Conservation (phyloP, 2,329 filamentous ascomycete genomes). For the Trichoderma oligosporum region DNA sequence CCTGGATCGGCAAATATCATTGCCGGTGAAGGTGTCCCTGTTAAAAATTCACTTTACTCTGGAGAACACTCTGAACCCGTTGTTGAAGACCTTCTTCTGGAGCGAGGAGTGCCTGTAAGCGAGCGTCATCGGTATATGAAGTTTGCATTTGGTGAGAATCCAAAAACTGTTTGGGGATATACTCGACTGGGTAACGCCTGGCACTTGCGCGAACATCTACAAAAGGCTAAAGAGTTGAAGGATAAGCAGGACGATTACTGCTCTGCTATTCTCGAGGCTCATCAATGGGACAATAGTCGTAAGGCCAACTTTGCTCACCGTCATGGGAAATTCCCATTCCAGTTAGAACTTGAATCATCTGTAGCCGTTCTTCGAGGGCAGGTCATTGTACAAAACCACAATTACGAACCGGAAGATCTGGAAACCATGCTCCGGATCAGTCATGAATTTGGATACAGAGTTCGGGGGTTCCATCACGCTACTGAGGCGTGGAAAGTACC, state of each 20-base stretch:
- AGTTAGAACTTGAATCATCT: conserved; percentile 40
- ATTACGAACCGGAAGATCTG: conserved; percentile 43
- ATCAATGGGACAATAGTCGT: neutral
- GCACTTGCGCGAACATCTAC: conserved; percentile 36
- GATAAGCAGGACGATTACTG: conserved; percentile 20
- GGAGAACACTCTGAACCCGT: conserved; percentile 37
- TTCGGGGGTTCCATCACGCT: conserved; percentile 26
- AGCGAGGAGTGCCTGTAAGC: conserved; percentile 34
- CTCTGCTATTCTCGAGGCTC: neutral
- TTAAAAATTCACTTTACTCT: conserved; percentile 39
- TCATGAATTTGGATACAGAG: conserved; percentile 41
- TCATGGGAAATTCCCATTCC: conserved; percentile 28
- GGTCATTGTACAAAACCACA: conserved; percentile 43
- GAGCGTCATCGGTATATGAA: conserved; percentile 41
- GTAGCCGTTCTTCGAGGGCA: conserved; percentile 40
- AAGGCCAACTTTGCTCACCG: conserved; percentile 8
- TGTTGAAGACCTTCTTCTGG: conserved; percentile 41
- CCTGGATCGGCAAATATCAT: conserved; percentile 44
- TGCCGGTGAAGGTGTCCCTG: conserved; percentile 41
- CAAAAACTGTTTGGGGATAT: conserved; percentile 36
- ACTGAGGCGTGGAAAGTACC: conserved; percentile 19
- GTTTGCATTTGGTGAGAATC: conserved; percentile 46
- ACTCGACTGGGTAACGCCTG: conserved; percentile 41
- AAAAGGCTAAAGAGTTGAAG: conserved; percentile 18
- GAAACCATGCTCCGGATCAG: conserved; percentile 42